A percentile compares a stretch with the other conserved stretches of the same genome.
These are phyloP conservation scores for Wallacemonas sp. DNA, from an alignment of 208 protist species.

Conservation along the genomic window DNA sequence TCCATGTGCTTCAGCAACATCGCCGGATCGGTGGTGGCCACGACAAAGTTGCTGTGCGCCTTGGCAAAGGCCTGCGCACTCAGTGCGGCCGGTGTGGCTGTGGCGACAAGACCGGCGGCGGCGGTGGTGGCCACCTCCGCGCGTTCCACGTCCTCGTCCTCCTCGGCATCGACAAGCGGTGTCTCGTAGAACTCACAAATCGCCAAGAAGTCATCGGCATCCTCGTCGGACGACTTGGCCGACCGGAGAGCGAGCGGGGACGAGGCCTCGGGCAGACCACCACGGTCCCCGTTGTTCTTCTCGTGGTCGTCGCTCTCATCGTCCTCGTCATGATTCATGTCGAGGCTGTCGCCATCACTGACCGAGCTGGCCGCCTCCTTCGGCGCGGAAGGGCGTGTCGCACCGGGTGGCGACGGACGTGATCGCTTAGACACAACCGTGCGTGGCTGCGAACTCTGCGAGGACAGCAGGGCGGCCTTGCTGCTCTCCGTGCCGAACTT, in stretches of 20 bases:
- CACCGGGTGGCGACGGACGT: not conserved
- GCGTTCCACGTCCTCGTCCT: not conserved
- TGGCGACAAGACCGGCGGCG: not conserved
- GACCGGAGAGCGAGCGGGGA: not conserved
- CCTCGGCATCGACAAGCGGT: not conserved
- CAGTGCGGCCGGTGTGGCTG: not conserved
- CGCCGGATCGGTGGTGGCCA: slow-evolving; percentile 43
- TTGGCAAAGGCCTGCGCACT: not conserved
- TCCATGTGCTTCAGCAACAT: slow-evolving; percentile 26
- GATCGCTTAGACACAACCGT: slow-evolving; percentile 15
- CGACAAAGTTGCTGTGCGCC: slow-evolving; percentile 19
- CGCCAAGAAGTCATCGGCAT: not conserved
- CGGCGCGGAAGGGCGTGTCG: not conserved
- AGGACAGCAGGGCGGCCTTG: slow-evolving; percentile 7
- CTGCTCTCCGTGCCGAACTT: not conserved
- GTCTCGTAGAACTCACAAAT: slow-evolving; percentile 16
- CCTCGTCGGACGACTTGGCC: not conserved
- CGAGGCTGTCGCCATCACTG: slow-evolving; percentile 6
- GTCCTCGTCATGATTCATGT: slow-evolving; percentile 1
- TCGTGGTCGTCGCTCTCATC: no score
- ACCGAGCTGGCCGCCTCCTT: not conserved
- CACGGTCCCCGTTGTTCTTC: no score
- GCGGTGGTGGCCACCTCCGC: slow-evolving; percentile 8
- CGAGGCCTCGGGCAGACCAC: no score
- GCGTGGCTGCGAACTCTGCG: slow-evolving; percentile 8